A percentile compares a stretch with the other conserved stretches of the same genome.
Conservation (phyloP, 2,329 filamentous ascomycete species). For the Fusarium verrucosum region DNA sequence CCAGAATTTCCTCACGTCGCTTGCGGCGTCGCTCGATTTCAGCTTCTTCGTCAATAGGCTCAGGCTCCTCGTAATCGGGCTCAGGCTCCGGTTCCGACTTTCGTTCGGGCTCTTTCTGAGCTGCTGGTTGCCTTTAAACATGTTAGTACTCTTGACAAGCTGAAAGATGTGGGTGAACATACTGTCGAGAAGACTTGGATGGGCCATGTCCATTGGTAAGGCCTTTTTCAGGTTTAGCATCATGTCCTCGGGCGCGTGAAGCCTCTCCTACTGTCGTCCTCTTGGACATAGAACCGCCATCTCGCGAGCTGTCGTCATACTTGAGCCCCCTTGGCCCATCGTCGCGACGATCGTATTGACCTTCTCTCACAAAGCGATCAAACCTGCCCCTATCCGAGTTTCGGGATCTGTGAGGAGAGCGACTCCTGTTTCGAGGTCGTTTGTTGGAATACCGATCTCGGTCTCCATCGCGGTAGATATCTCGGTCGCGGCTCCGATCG, state of each 20-base stretch:
- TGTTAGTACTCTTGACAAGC: slow-evolving; percentile 15
- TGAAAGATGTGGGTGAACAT: not conserved
- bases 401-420: slow-evolving; percentile 57
- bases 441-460: slow-evolving; percentile 62
- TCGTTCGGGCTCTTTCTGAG: slow-evolving; percentile 41
- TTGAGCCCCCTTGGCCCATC: slow-evolving; percentile 44
- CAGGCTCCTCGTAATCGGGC: slow-evolving; percentile 59
- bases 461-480: slow-evolving; percentile 53
- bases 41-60: slow-evolving; percentile 80
- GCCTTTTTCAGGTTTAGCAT: slow-evolving; percentile 74
- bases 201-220: slow-evolving; percentile 38
- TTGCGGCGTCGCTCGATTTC: slow-evolving; percentile 87
- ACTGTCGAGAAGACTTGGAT: slow-evolving; percentile 32
- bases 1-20: slow-evolving; percentile 83
- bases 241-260: slow-evolving; percentile 66
- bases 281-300: slow-evolving; percentile 69
- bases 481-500: slow-evolving; percentile 50
- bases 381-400: slow-evolving; percentile 51
- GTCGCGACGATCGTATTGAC: slow-evolving; percentile 41
- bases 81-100: slow-evolving; percentile 40
- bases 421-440: slow-evolving; percentile 64
- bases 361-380: slow-evolving; percentile 48
- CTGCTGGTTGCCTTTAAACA: slow-evolving; percentile 15
- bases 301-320: slow-evolving; percentile 55
- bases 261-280: slow-evolving; percentile 67